Evolutionary conservation across 495 filamentous ascomycete genomes (phyloP).

Genomic region (Amphirosellinia nigrospora): DNA sequence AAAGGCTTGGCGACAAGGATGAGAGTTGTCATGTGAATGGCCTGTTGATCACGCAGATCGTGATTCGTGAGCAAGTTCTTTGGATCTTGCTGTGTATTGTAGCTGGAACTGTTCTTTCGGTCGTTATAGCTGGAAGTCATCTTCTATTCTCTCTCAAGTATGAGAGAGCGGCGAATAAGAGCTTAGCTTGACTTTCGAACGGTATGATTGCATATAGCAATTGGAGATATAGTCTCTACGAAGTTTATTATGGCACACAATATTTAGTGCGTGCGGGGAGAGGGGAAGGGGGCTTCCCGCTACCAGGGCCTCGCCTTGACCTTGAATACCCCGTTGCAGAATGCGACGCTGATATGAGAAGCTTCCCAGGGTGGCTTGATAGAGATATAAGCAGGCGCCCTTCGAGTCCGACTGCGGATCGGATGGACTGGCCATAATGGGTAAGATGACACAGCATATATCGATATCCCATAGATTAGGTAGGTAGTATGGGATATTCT

Average conservation of each 20-base stretch:
- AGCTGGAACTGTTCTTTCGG: background rate
- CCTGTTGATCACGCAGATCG: background rate
- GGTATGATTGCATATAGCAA: background rate
- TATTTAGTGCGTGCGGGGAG: background rate
- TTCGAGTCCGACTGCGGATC: background rate
- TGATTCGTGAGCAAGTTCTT: background rate
- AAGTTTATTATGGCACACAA: no score
- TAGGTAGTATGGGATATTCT: background rate
- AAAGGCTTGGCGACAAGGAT: background rate
- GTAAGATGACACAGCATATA: background rate
- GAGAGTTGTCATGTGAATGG: background rate
- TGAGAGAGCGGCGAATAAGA: background rate
- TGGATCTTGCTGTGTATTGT: background rate
- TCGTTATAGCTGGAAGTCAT: no score
- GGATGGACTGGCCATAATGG: background rate
- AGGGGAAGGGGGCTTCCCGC: background rate
- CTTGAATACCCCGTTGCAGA: background rate
- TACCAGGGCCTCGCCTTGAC: background rate
- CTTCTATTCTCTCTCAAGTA: background rate
- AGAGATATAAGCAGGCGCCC: background rate
- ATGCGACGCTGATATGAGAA: background rate
- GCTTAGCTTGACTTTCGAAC: background rate
- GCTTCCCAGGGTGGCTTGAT: background rate
- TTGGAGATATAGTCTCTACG: background rate
- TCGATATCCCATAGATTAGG: background rate